Conservation (phyloP, 371 early-diverging fungal species). For the Syncephalastrum racemosum region DNA sequence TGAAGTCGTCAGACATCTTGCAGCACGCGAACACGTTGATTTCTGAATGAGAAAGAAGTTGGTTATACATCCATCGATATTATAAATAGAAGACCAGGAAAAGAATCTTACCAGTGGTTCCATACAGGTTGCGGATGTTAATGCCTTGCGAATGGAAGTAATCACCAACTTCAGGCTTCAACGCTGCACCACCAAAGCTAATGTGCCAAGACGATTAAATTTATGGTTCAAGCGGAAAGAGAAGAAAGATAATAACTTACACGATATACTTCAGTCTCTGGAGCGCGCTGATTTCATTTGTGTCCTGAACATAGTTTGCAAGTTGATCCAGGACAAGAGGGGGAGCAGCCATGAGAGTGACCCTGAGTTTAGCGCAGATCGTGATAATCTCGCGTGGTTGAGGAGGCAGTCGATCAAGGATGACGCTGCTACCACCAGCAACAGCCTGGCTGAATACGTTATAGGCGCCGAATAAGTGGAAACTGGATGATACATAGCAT, state of each 20-base stretch:
- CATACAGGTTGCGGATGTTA: slow-evolving; percentile 3
- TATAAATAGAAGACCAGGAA: background rate
- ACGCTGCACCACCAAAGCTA: slow-evolving; percentile 10
- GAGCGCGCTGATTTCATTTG: background rate
- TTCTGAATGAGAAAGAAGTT: background rate
- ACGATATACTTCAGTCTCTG: too few species aligned
- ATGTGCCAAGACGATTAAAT: background rate
- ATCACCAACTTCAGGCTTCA: slow-evolving; percentile 6
- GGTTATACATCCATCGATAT: background rate
- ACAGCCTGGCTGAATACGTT: background rate
- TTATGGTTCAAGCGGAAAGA: background rate
- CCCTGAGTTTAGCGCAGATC: background rate
- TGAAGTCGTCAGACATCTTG: background rate
- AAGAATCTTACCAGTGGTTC: slow-evolving; percentile 10
- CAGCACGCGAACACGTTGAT: background rate
- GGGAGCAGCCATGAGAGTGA: slow-evolving; percentile 4
- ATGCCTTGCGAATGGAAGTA: background rate
- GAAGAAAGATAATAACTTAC: background rate
- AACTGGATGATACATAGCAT: background rate
- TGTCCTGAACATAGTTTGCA: background rate
- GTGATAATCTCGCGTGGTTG: background rate
- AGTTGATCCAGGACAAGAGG: slow-evolving; percentile 11
- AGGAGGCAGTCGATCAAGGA: slow-evolving; percentile 1
- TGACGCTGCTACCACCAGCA: slow-evolving; percentile 3
- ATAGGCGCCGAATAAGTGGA: slow-evolving; percentile 9